A percentile compares a stretch with the other conserved stretches of the same genome.
Conservation (phyloP, 192 early-diverging fungal species). For the Coemansia sp. region DNA sequence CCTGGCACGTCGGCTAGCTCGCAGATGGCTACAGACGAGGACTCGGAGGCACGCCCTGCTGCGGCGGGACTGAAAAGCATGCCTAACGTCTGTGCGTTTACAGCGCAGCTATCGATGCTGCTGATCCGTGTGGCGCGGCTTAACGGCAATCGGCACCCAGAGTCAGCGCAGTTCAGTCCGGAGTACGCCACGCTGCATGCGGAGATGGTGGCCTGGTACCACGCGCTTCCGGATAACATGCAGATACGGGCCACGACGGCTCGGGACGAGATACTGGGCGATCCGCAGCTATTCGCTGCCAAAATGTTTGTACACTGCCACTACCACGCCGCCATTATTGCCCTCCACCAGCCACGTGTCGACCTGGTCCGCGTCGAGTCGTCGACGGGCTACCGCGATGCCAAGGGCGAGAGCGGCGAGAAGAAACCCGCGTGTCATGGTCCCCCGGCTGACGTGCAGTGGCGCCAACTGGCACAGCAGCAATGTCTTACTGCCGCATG, state of each 20-base stretch:
- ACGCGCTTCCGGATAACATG: slow-evolving; percentile 47
- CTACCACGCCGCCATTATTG: slow-evolving; percentile 55
- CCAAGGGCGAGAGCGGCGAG: neutral
- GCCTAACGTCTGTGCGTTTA: slow-evolving; percentile 36
- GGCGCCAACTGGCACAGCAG: slow-evolving; percentile 54
- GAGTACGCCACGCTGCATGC: slow-evolving; percentile 49
- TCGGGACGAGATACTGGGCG: slow-evolving; percentile 27
- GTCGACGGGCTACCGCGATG: slow-evolving; percentile 4
- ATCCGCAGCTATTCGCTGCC: slow-evolving; percentile 45
- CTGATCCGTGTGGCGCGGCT: slow-evolving; percentile 53
- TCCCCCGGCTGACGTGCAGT: slow-evolving; percentile 19
- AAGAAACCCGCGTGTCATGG: neutral
- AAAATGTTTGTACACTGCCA: slow-evolving; percentile 59
- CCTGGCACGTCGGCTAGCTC: neutral
- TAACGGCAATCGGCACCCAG: slow-evolving; percentile 56
- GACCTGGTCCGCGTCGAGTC: slow-evolving; percentile 53
- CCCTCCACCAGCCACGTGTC: slow-evolving; percentile 54
- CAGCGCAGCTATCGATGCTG: slow-evolving; percentile 49
- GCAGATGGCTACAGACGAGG: neutral
- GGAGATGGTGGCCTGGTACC: slow-evolving; percentile 56
- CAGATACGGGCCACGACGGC: slow-evolving; percentile 31
- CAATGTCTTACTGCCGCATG: slow-evolving; percentile 55
- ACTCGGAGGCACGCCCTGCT: neutral
- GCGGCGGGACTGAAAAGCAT: neutral
- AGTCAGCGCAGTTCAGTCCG: slow-evolving; percentile 55